Evolutionary conservation across 1,284 basidiomycete species (phyloP).

Genomic region (Cryptococcus maquisensis): DNA sequence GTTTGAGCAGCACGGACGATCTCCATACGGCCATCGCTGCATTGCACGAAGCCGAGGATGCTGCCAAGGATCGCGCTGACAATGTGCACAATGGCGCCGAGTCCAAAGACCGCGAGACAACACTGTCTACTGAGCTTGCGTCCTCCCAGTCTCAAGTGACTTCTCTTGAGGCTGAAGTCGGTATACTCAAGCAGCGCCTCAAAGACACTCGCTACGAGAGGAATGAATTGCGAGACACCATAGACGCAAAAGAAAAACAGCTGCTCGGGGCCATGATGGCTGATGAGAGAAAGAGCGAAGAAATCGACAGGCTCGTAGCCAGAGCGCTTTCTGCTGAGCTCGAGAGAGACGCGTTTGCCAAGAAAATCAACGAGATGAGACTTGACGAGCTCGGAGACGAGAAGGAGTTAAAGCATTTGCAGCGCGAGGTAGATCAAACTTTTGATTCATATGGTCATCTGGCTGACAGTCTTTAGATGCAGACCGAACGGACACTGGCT

Average conservation of each 20-base stretch:
- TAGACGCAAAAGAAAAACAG: not conserved
- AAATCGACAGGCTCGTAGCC: slow-evolving; percentile 3
- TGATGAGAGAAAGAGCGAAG: not conserved
- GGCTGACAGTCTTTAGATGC: slow-evolving; percentile 1
- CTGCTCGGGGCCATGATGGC: slow-evolving; percentile 1
- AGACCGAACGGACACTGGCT: not conserved
- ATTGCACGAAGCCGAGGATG: slow-evolving; percentile 3
- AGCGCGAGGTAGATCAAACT: slow-evolving; percentile 5
- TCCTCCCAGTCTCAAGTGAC: not conserved
- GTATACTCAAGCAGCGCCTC: slow-evolving; percentile 6
- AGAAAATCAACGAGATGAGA: not conserved
- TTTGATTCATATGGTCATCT: too few relatives aligned
- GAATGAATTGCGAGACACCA: slow-evolving; percentile 1
- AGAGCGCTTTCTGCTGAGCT: slow-evolving; percentile 7
- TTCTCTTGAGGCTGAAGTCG: not conserved
- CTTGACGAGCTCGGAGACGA: not conserved
- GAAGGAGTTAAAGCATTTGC: slow-evolving; percentile 1
- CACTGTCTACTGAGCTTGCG: not conserved
- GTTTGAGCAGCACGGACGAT: not conserved
- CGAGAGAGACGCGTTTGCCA: slow-evolving; percentile 9
- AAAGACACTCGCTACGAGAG: slow-evolving; percentile 4
- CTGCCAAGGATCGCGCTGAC: slow-evolving; percentile 1
- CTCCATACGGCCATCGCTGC: slow-evolving; percentile 6
- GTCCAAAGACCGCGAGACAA: not conserved
- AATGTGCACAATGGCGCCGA: not conserved